A percentile compares a stretch with the other conserved stretches of the same genome.
Evolutionary conservation across 257 asterid species (phyloP).

Genomic region (Nicotiana tabacum): DNA sequence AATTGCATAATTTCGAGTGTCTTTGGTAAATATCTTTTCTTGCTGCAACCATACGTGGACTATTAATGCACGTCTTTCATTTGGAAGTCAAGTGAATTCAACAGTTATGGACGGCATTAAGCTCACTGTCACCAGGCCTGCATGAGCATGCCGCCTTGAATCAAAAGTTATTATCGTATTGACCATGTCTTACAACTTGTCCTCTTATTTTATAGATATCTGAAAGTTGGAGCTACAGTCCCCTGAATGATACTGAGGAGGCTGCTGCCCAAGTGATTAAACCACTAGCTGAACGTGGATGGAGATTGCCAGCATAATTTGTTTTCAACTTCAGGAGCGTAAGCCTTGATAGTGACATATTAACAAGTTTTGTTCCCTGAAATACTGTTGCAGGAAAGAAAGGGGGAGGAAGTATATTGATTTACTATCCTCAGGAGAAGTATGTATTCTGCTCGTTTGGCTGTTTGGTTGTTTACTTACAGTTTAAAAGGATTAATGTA

Average conservation of each 20-base stretch:
- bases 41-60: neutral
- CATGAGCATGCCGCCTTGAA: neutral
- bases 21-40: neutral
- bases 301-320: slow-evolving; percentile 41
- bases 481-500: too few species aligned
- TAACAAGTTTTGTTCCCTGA: neutral
- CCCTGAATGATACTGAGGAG: slow-evolving; percentile 57
- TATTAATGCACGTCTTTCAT: neutral
- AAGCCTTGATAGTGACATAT: neutral
- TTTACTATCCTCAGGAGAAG: neutral
- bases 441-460: neutral
- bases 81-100: neutral
- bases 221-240: slow-evolving; percentile 60
- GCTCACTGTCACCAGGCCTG: neutral
- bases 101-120: neutral
- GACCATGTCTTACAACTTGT: neutral
- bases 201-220: slow-evolving; percentile 39
- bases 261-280: slow-evolving; percentile 60
- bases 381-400: neutral
- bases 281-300: slow-evolving; percentile 55
- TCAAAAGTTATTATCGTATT: neutral
- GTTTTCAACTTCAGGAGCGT: neutral
- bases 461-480: neutral
- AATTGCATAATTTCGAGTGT: neutral
- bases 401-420: neutral